phyloP scores from a whole-genome alignment of 2,329 filamentous ascomycete genomes.

The Fusarium kyushuense region DNA sequence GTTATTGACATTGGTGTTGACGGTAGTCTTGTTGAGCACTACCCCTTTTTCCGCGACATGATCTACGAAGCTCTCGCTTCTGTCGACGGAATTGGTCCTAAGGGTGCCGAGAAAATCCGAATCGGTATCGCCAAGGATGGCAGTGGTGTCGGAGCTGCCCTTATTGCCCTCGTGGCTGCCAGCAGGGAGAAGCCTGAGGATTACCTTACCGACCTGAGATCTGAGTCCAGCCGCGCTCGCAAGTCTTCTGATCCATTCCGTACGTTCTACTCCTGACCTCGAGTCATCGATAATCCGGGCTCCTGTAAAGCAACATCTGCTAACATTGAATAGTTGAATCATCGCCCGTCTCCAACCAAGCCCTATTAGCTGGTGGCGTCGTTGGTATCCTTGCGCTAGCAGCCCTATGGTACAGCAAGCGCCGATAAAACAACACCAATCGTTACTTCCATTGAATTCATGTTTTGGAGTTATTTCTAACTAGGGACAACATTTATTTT shows the following conservation, averaged over 20 bases:
- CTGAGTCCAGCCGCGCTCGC: constrained; percentile 53
- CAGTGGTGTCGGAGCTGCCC: constrained; percentile 82
- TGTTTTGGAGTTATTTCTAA: constrained; percentile 14
- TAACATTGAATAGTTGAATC: constrained; percentile 51
- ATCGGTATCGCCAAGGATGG: constrained; percentile 98
- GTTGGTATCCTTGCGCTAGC: constrained; percentile 55
- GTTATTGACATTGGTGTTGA: constrained; percentile 93
- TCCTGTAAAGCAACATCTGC: constrained; percentile 12
- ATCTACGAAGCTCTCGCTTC: constrained; percentile 84
- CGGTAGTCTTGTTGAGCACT: constrained; percentile 94
- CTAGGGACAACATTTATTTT: constrained; percentile 29
- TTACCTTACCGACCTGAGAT: constrained; percentile 57
- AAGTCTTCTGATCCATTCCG: constrained; percentile 49
- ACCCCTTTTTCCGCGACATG: constrained; percentile 90
- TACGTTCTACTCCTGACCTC: constrained; percentile 43
- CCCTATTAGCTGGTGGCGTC: constrained; percentile 52
- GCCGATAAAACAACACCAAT: constrained; percentile 35
- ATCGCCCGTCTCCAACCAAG: constrained; percentile 47
- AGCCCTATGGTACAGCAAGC: constrained; percentile 55
- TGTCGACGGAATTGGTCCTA: constrained; percentile 80
- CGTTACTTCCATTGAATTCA: not conserved
- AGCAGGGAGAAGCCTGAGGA: constrained; percentile 68
- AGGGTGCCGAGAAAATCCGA: constrained; percentile 85
- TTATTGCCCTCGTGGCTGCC: constrained; percentile 92
- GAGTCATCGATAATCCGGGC: constrained; percentile 12